Conservation (phyloP, 352 stramenopile species). For the Pythium sp. region DNA sequence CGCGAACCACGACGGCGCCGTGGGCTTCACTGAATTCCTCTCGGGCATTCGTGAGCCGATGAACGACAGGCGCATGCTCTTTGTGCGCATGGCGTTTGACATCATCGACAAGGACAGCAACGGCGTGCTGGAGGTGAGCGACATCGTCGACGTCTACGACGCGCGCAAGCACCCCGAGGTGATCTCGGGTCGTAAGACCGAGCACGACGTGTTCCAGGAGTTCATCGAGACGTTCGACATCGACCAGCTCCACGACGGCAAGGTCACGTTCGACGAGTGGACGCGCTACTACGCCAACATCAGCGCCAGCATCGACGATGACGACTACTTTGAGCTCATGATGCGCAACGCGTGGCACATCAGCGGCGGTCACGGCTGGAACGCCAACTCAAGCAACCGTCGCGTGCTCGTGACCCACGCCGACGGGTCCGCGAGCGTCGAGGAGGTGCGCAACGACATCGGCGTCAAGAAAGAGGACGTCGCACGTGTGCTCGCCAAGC, state of each 20-base stretch:
- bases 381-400: slow-evolving; percentile 56
- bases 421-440: slow-evolving; percentile 47
- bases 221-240: slow-evolving; percentile 84
- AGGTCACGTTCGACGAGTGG: slow-evolving; percentile 60
- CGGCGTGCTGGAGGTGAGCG: slow-evolving; percentile 65
- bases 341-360: slow-evolving; percentile 85
- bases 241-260: slow-evolving; percentile 49
- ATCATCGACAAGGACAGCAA: slow-evolving; percentile 77
- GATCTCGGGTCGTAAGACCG: slow-evolving; percentile 66
- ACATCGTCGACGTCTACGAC: slow-evolving; percentile 80
- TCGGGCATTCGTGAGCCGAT: slow-evolving; percentile 79
- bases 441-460: slow-evolving; percentile 48
- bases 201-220: slow-evolving; percentile 73
- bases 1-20: slow-evolving; percentile 71
- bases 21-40: slow-evolving; percentile 88
- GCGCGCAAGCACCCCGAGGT: slow-evolving; percentile 84
- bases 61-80: slow-evolving; percentile 62
- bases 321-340: slow-evolving; percentile 92
- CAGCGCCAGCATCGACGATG: slow-evolving; percentile 83
- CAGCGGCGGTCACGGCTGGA: slow-evolving; percentile 42
- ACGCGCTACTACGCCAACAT: slow-evolving; percentile 90
- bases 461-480: slow-evolving; percentile 33
- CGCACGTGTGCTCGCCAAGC: slow-evolving; percentile 27
- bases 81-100: slow-evolving; percentile 88
- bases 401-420: slow-evolving; percentile 61